Evolutionary conservation across 2,329 filamentous ascomycete species (phyloP).

Genomic region (Sporothrix phasma): DNA sequence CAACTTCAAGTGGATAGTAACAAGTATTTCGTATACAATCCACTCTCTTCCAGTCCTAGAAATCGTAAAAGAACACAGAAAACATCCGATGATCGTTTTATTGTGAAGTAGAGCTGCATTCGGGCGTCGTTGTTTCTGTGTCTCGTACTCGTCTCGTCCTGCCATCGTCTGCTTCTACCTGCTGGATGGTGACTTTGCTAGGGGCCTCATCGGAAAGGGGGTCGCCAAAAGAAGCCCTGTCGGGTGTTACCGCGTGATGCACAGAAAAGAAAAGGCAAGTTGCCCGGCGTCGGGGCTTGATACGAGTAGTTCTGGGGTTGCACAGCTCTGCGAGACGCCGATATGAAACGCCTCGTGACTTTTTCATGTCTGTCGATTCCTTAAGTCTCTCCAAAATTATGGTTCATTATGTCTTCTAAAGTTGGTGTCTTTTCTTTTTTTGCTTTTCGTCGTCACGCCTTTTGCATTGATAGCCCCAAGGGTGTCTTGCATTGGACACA

Average conservation of each 20-base stretch:
- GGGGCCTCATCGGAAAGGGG: neutral
- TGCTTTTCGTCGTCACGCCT: too few species aligned
- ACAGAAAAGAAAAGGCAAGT: neutral
- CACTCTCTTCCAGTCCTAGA: too few species aligned
- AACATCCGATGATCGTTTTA: neutral
- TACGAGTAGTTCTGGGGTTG: neutral
- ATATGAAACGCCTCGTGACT: neutral
- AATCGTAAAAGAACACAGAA: neutral
- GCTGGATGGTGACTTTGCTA: neutral
- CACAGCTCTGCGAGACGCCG: neutral
- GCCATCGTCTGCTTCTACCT: neutral
- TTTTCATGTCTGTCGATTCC: neutral
- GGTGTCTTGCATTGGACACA: too few species aligned
- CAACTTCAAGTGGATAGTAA: too few species aligned
- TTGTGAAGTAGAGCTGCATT: neutral
- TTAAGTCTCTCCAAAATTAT: too few species aligned
- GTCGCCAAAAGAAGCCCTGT: neutral
- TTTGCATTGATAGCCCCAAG: too few species aligned
- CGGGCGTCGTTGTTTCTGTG: too few species aligned
- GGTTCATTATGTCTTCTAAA: too few species aligned
- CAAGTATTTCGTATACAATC: too few species aligned
- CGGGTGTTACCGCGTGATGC: neutral
- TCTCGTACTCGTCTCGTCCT: neutral
- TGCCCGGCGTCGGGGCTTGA: conserved; percentile 3
- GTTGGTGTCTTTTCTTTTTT: too few species aligned